phyloP scores from a whole-genome alignment of 176 grass and related monocot species.

The Bolboschoenus planiculmis region DNA sequence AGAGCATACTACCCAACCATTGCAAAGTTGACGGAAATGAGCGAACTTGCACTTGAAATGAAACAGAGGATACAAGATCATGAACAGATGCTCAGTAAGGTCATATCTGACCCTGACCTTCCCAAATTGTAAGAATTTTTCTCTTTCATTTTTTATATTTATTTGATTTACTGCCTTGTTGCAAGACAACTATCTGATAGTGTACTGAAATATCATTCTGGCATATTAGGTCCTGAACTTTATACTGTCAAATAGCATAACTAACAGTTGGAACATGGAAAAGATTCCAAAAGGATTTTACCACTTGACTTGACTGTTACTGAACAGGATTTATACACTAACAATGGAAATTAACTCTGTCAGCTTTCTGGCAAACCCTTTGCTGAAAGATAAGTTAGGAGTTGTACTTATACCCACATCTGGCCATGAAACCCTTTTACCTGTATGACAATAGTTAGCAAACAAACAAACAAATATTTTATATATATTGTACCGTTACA shows the following conservation, averaged over 20 bases:
- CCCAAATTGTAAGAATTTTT: conserved; percentile 41
- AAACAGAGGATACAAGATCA: conserved; percentile 72
- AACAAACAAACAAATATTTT: neutral
- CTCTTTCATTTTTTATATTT: neutral
- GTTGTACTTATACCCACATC: neutral
- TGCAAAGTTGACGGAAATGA: conserved; percentile 47
- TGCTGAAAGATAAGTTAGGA: neutral
- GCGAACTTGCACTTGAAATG: conserved; percentile 45
- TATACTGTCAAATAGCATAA: neutral
- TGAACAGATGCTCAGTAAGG: conserved; percentile 61
- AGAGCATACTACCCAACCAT: conserved; percentile 79
- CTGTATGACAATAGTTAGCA: neutral
- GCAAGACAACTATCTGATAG: neutral
- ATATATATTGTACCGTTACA: neutral
- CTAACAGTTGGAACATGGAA: neutral
- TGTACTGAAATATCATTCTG: neutral
- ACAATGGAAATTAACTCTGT: neutral
- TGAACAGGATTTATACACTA: neutral
- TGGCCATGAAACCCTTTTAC: neutral
- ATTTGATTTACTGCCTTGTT: neutral
- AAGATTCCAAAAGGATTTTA: neutral
- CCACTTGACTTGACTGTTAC: neutral
- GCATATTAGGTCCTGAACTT: neutral
- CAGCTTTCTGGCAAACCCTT: neutral
- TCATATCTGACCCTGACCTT: conserved; percentile 58